Conservation (phyloP, 345 rosid species). For the Arabidopsis arenosa region DNA sequence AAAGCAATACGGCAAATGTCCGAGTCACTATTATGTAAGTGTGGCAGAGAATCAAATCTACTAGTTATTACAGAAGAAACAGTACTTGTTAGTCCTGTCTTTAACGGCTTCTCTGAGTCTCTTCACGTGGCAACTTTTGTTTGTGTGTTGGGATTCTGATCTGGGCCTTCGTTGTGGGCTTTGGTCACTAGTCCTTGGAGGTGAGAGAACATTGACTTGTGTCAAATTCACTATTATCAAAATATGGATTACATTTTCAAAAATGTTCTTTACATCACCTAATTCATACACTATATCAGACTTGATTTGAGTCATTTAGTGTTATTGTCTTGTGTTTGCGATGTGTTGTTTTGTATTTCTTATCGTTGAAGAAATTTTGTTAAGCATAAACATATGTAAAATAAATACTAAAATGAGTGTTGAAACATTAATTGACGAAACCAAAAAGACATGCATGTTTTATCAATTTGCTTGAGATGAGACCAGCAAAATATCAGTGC, state of each 20-base stretch:
- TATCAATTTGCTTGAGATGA: slow-evolving; percentile 10
- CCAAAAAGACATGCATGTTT: slow-evolving; percentile 5
- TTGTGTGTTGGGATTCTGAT: not conserved
- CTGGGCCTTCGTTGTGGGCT: slow-evolving; percentile 13
- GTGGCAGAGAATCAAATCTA: slow-evolving; percentile 20
- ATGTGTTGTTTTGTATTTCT: not conserved
- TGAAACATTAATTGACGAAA: not conserved
- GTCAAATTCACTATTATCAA: not conserved
- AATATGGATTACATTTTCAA: not conserved
- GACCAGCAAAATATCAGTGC: slow-evolving; percentile 12
- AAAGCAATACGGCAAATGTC: not conserved
- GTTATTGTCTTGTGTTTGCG: not conserved
- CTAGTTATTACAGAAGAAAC: not conserved
- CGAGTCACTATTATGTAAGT: not conserved
- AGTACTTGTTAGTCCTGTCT: not conserved
- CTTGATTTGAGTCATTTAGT: not conserved
- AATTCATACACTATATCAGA: no score
- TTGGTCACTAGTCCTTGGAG: not conserved
- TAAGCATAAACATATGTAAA: not conserved
- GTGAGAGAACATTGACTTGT: not conserved
- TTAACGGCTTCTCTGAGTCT: not conserved
- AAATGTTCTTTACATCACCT: no score
- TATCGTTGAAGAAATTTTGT: not conserved
- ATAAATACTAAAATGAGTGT: no score
- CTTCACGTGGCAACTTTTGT: slow-evolving; percentile 14